Base-by-base conservation (phyloP, 2,329 filamentous ascomycete species). In the Penicillium sp. region DNA sequence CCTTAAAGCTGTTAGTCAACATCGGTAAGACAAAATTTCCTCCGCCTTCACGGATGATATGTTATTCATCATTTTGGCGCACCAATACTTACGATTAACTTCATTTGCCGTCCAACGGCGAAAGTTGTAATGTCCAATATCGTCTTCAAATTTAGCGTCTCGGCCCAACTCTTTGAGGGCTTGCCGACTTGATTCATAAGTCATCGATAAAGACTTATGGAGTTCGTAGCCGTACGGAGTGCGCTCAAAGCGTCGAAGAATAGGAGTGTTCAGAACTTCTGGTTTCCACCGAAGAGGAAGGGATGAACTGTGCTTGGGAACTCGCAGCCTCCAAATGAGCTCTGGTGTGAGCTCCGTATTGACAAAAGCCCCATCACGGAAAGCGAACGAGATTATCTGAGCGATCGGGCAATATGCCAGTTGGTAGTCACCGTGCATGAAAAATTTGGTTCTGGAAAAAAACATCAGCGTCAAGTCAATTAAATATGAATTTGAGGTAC, bases 101-200 rank as follows among this genome's bases (percentile, higher is more conserved):
- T 70, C 45, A 64, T 71, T 71, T 57, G 58, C 61, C 21, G 63
- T 52, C 67, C 49, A 71, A 31, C 59, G 54, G 35, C 64, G 61
- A 48, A 55, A 71, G 55, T 71, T 69, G 42, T 71, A 71, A 65
- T 71, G 49, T n/a, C 61, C 52, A 57, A 71, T 65, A 60, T 68
- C 51, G 46, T 71, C 52, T 56, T 70, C 48, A 43, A 71, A 71
- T 52, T 49, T 50, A 52, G 65, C 51, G 63, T 69, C 65, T 53
- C 55, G 45, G 47, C 61, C 64, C 27, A 71, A 57, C 49, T 70
- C 63, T 54, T 57, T 24, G n/a, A 71, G 64, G 13, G 57, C 65
- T 46, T 56, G 52, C 52, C 56, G 57, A 62, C 62, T 67, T 55
- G 58, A 68, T 37, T 68, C 37, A 65, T 71, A 71, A 13, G 55